Conservation (phyloP, 306 rosid species). For the Trifolium pratense region DNA sequence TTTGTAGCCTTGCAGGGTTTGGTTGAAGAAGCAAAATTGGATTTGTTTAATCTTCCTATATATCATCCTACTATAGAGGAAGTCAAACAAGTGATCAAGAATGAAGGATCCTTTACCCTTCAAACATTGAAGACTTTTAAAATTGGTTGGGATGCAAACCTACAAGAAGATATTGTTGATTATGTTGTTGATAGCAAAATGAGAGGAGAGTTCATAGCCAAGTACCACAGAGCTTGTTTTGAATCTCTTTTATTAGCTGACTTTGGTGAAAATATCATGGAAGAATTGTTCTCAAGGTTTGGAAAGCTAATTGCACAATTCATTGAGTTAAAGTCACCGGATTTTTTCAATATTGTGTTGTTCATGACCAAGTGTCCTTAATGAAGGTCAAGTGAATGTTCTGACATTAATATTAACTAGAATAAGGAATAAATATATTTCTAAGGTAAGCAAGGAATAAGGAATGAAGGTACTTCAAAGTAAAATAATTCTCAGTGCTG, state of each 20-base stretch:
- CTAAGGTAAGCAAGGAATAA: neutral
- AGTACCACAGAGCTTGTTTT: constrained; percentile 39
- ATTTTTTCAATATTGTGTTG: constrained; percentile 26
- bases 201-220: constrained; percentile 37
- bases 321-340: constrained; percentile 34
- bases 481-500: neutral
- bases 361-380: constrained; percentile 33
- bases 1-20: constrained; percentile 36
- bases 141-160: constrained; percentile 41
- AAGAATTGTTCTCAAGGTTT: constrained; percentile 50
- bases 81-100: constrained; percentile 43
- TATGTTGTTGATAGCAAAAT: constrained; percentile 22
- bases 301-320: constrained; percentile 20
- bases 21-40: constrained; percentile 49
- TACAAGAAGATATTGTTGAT: constrained; percentile 19
- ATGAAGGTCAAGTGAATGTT: neutral
- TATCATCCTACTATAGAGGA: constrained; percentile 46
- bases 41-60: constrained; percentile 46
- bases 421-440: neutral
- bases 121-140: constrained; percentile 31
- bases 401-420: neutral
- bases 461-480: neutral
- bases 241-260: constrained; percentile 50
- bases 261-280: constrained; percentile 47
- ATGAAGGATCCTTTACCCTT: neutral